These are phyloP conservation scores for Acorus gramineus DNA, from an alignment of 106 monocot species.

Conservation along the genomic window DNA sequence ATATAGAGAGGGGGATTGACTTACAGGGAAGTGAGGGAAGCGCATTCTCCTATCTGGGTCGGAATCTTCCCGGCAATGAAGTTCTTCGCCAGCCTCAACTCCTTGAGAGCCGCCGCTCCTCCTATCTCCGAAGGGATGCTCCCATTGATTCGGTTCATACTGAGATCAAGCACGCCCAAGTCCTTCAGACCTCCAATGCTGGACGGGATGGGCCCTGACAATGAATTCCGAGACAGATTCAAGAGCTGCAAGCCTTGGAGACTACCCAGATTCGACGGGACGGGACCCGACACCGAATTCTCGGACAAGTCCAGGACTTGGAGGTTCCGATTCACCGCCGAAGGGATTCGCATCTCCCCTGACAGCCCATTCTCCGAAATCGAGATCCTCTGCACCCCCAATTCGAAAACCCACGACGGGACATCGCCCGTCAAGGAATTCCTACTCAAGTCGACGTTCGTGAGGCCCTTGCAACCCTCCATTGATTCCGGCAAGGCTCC, in stretches of 20 bases:
- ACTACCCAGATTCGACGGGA: slow-evolving; percentile 39
- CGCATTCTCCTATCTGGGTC: slow-evolving; percentile 37
- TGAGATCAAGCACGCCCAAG: slow-evolving; percentile 51
- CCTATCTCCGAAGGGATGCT: slow-evolving; percentile 64
- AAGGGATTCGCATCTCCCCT: slow-evolving; percentile 36
- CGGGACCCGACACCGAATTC: slow-evolving; percentile 45
- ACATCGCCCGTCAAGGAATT: slow-evolving; percentile 58
- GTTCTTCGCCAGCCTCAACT: slow-evolving; percentile 40
- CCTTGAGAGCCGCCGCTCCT: slow-evolving; percentile 30
- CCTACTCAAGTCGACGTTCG: slow-evolving; percentile 46
- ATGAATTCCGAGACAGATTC: slow-evolving; percentile 51
- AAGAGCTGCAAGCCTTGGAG: slow-evolving; percentile 29
- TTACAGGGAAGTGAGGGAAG: slow-evolving; percentile 70
- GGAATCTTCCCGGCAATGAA: slow-evolving; percentile 56
- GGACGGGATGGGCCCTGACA: slow-evolving; percentile 43
- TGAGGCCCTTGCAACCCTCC: slow-evolving; percentile 24
- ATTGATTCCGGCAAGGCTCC: slow-evolving; percentile 72
- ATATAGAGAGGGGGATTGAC: slow-evolving; percentile 8
- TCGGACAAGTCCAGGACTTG: slow-evolving; percentile 55
- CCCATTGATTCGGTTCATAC: slow-evolving; percentile 45
- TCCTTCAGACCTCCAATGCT: slow-evolving; percentile 35
- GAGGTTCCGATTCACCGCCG: slow-evolving; percentile 9
- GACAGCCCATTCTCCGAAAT: slow-evolving; percentile 52
- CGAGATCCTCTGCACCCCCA: slow-evolving; percentile 37
- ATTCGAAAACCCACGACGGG: slow-evolving; percentile 60